Evolutionary conservation across 148 eudicot genomes (phyloP).

Genomic region (Camellia japonica): DNA sequence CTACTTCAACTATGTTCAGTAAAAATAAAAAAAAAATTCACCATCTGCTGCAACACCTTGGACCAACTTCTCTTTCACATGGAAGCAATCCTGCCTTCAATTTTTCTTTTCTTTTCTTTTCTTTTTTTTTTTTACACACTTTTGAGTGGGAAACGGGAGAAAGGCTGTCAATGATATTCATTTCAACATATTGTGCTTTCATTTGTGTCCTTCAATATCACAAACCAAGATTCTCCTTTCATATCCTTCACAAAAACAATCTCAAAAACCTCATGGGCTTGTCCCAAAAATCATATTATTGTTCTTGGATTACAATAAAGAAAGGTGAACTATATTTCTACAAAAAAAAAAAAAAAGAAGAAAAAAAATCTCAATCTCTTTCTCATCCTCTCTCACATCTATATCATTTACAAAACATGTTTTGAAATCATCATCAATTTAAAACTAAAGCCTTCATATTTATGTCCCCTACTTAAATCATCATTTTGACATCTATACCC

Average conservation of each 20-base stretch:
- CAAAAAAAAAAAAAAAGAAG: neutral
- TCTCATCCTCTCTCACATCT: neutral
- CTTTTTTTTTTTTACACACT: neutral
- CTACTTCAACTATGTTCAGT: too few species aligned
- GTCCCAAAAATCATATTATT: neutral
- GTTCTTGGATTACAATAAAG: neutral
- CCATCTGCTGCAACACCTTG: too few species aligned
- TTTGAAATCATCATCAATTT: neutral
- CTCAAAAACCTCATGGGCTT: neutral
- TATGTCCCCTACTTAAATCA: slow-evolving; percentile 3
- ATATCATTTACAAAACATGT: slow-evolving; percentile 1
- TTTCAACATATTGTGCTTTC: neutral
- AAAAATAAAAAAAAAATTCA: too few species aligned
- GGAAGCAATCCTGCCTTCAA: too few species aligned
- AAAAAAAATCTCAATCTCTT: neutral
- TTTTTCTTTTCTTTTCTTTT: neutral
- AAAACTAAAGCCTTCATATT: slow-evolving; percentile 1
- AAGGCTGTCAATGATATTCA: neutral
- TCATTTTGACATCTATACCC: neutral
- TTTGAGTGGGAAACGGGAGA: neutral
- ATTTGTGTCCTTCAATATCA: neutral
- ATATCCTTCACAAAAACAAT: neutral
- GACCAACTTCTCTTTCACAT: too few species aligned
- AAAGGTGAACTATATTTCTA: slow-evolving; percentile 3
- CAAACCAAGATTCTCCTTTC: neutral